Evolutionary conservation across 2,329 filamentous ascomycete genomes (phyloP).

Genomic region (Passalora sequoiae): DNA sequence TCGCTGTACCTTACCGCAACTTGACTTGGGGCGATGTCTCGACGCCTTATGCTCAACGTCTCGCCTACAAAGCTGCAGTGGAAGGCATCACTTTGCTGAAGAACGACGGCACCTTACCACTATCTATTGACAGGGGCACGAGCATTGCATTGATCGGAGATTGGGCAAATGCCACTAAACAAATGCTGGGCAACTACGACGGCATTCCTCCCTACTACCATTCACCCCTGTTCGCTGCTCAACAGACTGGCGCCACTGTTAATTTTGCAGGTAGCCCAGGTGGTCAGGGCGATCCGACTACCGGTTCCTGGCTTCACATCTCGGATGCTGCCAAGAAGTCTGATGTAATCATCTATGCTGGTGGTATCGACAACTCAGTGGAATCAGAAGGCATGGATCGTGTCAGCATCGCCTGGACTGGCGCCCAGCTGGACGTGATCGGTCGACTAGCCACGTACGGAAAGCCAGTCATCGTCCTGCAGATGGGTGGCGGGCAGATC

Average conservation of each 20-base stretch:
- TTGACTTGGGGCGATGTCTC: slow-evolving; percentile 54
- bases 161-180: slow-evolving; percentile 54
- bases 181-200: slow-evolving; percentile 57
- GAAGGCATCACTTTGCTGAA: slow-evolving; percentile 49
- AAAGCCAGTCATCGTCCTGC: slow-evolving; percentile 51
- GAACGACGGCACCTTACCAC: slow-evolving; percentile 48
- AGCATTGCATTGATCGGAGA: slow-evolving; percentile 54
- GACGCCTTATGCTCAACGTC: slow-evolving; percentile 48
- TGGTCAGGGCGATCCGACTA: slow-evolving; percentile 32
- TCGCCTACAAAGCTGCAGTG: slow-evolving; percentile 52
- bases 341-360: slow-evolving; percentile 52
- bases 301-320: slow-evolving; percentile 28
- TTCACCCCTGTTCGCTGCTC: slow-evolving; percentile 50
- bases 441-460: slow-evolving; percentile 41
- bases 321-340: slow-evolving; percentile 39
- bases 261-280: slow-evolving; percentile 41
- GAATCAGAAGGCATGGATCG: slow-evolving; percentile 53
- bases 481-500: slow-evolving; percentile 49
- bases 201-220: slow-evolving; percentile 53
- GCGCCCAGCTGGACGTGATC: slow-evolving; percentile 50
- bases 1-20: slow-evolving; percentile 46
- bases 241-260: slow-evolving; percentile 43
- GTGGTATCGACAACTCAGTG: slow-evolving; percentile 51
- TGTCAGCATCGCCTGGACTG: slow-evolving; percentile 48
- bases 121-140: slow-evolving; percentile 35